These are phyloP conservation scores for Carex parvula DNA, from an alignment of 176 grass and related monocot genomes.

Conservation along the genomic window DNA sequence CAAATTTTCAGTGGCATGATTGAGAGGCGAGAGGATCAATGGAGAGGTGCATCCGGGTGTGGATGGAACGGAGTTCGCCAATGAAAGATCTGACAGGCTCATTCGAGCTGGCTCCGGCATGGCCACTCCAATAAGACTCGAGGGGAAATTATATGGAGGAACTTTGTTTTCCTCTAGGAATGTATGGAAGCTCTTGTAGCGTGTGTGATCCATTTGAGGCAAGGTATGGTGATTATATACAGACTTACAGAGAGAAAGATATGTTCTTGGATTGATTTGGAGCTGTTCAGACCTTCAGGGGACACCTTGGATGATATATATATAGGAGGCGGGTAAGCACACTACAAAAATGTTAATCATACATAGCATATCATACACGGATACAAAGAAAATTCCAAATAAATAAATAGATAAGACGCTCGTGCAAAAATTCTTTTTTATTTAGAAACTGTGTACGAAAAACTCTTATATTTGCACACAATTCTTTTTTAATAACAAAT, in stretches of 20 bases:
- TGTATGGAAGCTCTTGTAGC: neutral
- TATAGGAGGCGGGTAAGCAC: too few species aligned
- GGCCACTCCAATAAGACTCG: neutral
- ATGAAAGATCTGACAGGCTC: neutral
- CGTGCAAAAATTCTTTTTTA: too few species aligned
- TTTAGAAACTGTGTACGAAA: too few species aligned
- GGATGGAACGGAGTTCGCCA: neutral
- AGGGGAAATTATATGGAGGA: neutral
- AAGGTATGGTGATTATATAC: neutral
- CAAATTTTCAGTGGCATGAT: neutral
- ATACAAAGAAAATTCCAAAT: too few species aligned
- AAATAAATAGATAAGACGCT: too few species aligned
- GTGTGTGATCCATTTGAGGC: constrained; percentile 9
- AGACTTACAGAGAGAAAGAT: neutral
- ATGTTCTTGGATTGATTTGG: neutral
- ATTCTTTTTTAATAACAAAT: too few species aligned
- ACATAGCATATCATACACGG: too few species aligned
- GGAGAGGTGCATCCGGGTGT: constrained; percentile 17
- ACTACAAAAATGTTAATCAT: too few species aligned
- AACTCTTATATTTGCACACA: too few species aligned
- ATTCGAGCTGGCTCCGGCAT: neutral
- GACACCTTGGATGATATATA: too few species aligned
- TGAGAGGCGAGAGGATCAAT: constrained; percentile 10
- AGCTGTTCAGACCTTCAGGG: neutral
- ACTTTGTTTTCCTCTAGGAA: constrained; percentile 15